Conservation (phyloP, 371 early-diverging fungal genomes). For the Gilbertella persicaria region DNA sequence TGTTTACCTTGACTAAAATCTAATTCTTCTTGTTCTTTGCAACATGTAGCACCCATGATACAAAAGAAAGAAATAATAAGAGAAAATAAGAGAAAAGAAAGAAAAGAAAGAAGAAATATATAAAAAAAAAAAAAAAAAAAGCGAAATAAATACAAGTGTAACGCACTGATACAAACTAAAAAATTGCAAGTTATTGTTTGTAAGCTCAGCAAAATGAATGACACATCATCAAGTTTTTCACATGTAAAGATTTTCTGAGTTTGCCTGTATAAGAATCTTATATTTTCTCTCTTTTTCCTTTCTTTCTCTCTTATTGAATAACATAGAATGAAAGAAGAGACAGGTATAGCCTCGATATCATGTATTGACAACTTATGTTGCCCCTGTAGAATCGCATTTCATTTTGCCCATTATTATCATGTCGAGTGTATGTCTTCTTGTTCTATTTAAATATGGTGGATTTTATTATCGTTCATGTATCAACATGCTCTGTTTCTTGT, state of each 20-base stretch:
- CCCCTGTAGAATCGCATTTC: background rate
- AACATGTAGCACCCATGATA: slow-evolving; percentile 22
- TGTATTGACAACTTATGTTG: background rate
- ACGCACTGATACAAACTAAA: slow-evolving; percentile 16
- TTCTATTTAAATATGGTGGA: slow-evolving; percentile 20
- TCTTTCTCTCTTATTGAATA: too few relatives aligned
- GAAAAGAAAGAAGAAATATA: too few relatives aligned
- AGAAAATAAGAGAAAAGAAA: too few relatives aligned
- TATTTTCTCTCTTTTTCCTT: slow-evolving; percentile 3
- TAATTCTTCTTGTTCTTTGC: slow-evolving; percentile 16
- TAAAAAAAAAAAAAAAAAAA: slow-evolving; percentile 6
- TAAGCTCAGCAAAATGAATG: slow-evolving; percentile 1
- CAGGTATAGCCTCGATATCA: background rate
- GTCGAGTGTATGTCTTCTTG: slow-evolving; percentile 1
- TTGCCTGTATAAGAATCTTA: slow-evolving; percentile 2
- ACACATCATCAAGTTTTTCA: background rate
- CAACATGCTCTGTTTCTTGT: slow-evolving; percentile 21
- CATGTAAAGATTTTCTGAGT: slow-evolving; percentile 9
- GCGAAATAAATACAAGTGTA: slow-evolving; percentile 9
- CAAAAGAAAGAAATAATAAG: too few relatives aligned
- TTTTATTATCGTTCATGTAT: slow-evolving; percentile 36
- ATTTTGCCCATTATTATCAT: slow-evolving; percentile 3
- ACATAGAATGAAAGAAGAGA: too few relatives aligned
- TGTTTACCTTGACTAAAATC: slow-evolving; percentile 17
- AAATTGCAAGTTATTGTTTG: slow-evolving; percentile 3